Base-by-base conservation (phyloP, 2,329 filamentous ascomycete species). In the Metarhizium sp. region DNA sequence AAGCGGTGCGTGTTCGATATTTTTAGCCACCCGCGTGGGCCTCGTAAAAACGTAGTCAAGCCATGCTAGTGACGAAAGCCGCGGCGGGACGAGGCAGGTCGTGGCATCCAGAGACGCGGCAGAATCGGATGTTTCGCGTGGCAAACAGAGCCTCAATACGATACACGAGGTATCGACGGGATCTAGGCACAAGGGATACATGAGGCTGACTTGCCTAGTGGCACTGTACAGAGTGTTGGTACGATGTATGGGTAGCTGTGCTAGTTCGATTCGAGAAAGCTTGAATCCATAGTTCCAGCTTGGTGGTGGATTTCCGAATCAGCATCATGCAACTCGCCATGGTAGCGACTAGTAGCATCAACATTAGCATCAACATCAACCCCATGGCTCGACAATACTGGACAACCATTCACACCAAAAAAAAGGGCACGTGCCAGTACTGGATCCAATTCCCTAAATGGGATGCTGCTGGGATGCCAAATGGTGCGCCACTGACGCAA, bases 401-500 rank as follows among this genome's bases (percentile, higher is more conserved):
- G 25, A 25, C 42, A 5, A 6, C 52, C 50, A 55, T 56, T 54
- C 11, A 11, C 38, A 40, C 38, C 32, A 11, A 34, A 8, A 11
- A 34, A 11, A 34, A 8, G 52, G 51, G 64, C 64, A 66, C 61
- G 63, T 64, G 64, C 64, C 59, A 58, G 56, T 20, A 20, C 38
- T 30, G 36, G 43, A 16, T 49, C 52, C 61, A 59, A 54, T 60
- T 63, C 60, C 64, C 63, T 59, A 65, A 59, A 59, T 55, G 61
- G 59, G 65, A 66, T 66, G 59, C 57, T 61, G 64, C 62, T 58
- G 58, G 63, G 60, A 66, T 64, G 59, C 62, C 58, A 57, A 59
- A 64, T 66, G 63, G 61, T 58, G 55, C 59, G 59, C 59, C 63
- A 57, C 60, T 62, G 65, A 67, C 65, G 65, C 65, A 59, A 59